These are phyloP conservation scores for Bocquillonia castaneifolia DNA, from an alignment of 441 rosid genomes.

Conservation along the genomic window DNA sequence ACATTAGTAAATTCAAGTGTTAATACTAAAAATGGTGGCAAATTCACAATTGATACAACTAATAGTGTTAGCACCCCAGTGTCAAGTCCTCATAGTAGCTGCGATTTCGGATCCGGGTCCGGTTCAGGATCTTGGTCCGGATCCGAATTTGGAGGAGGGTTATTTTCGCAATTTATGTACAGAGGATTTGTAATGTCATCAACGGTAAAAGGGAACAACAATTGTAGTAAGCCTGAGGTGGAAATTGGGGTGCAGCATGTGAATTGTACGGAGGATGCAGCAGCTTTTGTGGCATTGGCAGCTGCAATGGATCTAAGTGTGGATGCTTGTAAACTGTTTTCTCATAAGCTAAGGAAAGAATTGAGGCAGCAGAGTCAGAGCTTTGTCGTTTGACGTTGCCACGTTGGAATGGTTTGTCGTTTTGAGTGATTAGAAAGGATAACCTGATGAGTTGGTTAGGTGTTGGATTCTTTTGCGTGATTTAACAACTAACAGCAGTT, in stretches of 20 bases:
- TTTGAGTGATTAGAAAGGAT: conserved; percentile 22
- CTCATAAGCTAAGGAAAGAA: conserved; percentile 79
- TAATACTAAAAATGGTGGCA: conserved; percentile 66
- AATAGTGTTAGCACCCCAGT: conserved; percentile 43
- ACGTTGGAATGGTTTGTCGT: conserved; percentile 38
- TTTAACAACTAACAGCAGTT: conserved; percentile 34
- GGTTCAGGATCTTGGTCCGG: conserved; percentile 73
- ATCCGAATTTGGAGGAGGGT: conserved; percentile 38
- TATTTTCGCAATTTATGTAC: conserved; percentile 31
- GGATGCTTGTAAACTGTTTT: conserved; percentile 78
- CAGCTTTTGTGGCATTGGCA: conserved; percentile 77
- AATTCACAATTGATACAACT: conserved; percentile 62
- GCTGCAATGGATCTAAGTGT: conserved; percentile 87
- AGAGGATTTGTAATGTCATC: conserved; percentile 89
- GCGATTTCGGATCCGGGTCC: conserved; percentile 58
- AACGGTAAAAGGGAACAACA: conserved; percentile 53
- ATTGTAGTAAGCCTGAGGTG: conserved; percentile 62
- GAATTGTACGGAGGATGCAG: conserved; percentile 96
- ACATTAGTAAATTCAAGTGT: conserved; percentile 37
- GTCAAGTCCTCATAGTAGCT: conserved; percentile 70
- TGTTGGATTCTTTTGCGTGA: conserved; percentile 30
- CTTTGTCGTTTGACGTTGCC: conserved; percentile 48
- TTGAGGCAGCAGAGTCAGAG: conserved; percentile 58
- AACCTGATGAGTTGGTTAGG: conserved; percentile 30
- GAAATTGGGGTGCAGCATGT: conserved; percentile 83